Evolutionary conservation across 768 basidiomycete species (phyloP).

Genomic region (Rhodotorula kratochvilovae): DNA sequence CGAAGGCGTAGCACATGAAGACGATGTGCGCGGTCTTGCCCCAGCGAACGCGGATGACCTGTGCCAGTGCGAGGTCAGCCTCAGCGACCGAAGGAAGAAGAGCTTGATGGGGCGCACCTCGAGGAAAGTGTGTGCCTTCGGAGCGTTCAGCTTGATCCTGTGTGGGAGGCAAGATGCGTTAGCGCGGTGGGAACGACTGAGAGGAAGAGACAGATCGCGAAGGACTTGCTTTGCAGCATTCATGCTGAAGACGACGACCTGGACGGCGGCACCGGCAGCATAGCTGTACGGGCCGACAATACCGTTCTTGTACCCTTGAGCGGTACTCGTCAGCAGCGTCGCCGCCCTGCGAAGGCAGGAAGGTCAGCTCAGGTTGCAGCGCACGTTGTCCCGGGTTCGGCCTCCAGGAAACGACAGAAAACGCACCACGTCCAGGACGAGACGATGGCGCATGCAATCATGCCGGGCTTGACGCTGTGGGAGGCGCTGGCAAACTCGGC

Average conservation of each 20-base stretch:
- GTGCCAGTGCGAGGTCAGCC: slow-evolving; percentile 62
- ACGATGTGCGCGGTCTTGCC: slow-evolving; percentile 71
- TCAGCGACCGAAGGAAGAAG: too few relatives aligned
- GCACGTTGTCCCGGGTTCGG: neutral
- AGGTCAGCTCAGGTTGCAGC: too few relatives aligned
- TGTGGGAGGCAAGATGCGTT: slow-evolving; percentile 56
- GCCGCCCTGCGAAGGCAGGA: slow-evolving; percentile 45
- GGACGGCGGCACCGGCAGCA: slow-evolving; percentile 69
- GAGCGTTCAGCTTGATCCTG: slow-evolving; percentile 89
- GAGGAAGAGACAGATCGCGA: too few relatives aligned
- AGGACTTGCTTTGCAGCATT: too few relatives aligned
- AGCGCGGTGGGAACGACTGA: too few relatives aligned
- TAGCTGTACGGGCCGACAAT: slow-evolving; percentile 65
- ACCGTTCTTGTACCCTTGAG: slow-evolving; percentile 79
- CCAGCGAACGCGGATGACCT: slow-evolving; percentile 64
- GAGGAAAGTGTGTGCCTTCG: slow-evolving; percentile 44
- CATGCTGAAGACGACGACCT: slow-evolving; percentile 41
- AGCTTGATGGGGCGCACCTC: neutral
- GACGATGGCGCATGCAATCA: slow-evolving; percentile 56
- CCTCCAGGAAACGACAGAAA: too few relatives aligned
- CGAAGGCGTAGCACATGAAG: slow-evolving; percentile 78
- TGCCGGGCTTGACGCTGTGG: slow-evolving; percentile 67
- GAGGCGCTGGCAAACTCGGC: slow-evolving; percentile 53
- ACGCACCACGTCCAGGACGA: neutral
- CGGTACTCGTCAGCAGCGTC: slow-evolving; percentile 65